Conservation (phyloP, 257 asterid species). For the Catharanthus roseus region DNA sequence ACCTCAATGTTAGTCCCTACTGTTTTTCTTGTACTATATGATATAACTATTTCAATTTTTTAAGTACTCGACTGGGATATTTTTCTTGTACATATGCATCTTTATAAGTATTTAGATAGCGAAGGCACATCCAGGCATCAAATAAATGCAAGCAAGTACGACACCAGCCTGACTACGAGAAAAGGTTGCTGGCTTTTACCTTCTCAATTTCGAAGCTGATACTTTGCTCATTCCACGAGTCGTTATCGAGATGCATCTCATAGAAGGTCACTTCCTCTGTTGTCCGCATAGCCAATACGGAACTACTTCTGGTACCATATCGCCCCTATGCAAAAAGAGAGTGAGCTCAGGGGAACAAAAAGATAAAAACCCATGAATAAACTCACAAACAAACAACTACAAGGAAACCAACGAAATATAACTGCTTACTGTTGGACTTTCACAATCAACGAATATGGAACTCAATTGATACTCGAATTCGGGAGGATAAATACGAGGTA, state of each 20-base stretch:
- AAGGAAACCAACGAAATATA: neutral
- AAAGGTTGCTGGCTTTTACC: neutral
- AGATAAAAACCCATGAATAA: neutral
- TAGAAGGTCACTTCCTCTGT: conserved; percentile 42
- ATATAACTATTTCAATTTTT: too few relatives aligned
- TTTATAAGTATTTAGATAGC: too few relatives aligned
- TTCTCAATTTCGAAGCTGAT: conserved; percentile 35
- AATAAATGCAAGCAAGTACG: too few relatives aligned
- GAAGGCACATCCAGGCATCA: conserved; percentile 16
- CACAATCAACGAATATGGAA: conserved; percentile 62
- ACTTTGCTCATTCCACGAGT: conserved; percentile 50
- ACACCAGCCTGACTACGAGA: neutral
- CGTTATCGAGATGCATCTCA: conserved; percentile 40
- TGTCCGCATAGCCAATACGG: conserved; percentile 36
- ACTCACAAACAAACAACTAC: neutral
- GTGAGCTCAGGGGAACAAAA: neutral
- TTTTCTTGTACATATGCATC: too few relatives aligned
- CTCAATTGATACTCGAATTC: conserved; percentile 59
- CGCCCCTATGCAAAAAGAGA: conserved; percentile 41
- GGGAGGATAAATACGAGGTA: conserved; percentile 48
- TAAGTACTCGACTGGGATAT: too few relatives aligned
- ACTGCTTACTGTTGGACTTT: conserved; percentile 44
- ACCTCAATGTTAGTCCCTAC: too few relatives aligned
- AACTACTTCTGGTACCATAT: conserved; percentile 78
- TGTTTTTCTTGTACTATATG: too few relatives aligned